phyloP scores from a whole-genome alignment of 192 early-diverging fungal genomes.

The Lobosporangium transversale region DNA sequence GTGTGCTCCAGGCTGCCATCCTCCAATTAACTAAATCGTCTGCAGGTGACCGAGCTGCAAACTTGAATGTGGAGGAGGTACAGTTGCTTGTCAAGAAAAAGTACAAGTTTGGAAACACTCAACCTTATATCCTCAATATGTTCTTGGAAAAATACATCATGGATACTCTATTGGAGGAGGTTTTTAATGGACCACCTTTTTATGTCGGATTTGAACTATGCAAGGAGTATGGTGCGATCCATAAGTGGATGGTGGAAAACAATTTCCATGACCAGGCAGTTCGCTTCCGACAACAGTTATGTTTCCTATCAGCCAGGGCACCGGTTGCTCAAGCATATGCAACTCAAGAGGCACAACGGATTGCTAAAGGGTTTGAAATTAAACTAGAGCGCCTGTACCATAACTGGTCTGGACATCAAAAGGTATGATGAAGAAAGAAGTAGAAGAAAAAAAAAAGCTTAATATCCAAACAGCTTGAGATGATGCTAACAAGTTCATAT shows the following conservation, averaged over 20 bases:
- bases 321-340: slow-evolving; percentile 30
- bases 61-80: slow-evolving; percentile 39
- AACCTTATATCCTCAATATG: slow-evolving; percentile 57
- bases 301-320: slow-evolving; percentile 46
- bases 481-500: too few species aligned
- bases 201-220: slow-evolving; percentile 52
- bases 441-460: not conserved
- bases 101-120: slow-evolving; percentile 48
- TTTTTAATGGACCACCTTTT: slow-evolving; percentile 52
- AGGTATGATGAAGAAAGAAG: too few species aligned
- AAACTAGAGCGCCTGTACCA: slow-evolving; percentile 47
- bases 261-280: slow-evolving; percentile 50
- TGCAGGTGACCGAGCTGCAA: slow-evolving; percentile 41
- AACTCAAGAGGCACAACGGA: slow-evolving; percentile 21
- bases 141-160: slow-evolving; percentile 63
- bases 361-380: slow-evolving; percentile 37
- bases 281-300: slow-evolving; percentile 56
- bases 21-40: slow-evolving; percentile 47
- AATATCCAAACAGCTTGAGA: not conserved
- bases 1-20: slow-evolving; percentile 50
- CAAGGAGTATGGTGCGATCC: slow-evolving; percentile 28
- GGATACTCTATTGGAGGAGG: slow-evolving; percentile 56
- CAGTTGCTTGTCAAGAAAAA: slow-evolving; percentile 42
- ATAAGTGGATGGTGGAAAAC: slow-evolving; percentile 51
- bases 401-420: slow-evolving; percentile 43